Percentiles rank a stretch among this genome's conserved stretches.
Conservation (phyloP, 345 rosid genomes). For the Dovyalis caffra region DNA sequence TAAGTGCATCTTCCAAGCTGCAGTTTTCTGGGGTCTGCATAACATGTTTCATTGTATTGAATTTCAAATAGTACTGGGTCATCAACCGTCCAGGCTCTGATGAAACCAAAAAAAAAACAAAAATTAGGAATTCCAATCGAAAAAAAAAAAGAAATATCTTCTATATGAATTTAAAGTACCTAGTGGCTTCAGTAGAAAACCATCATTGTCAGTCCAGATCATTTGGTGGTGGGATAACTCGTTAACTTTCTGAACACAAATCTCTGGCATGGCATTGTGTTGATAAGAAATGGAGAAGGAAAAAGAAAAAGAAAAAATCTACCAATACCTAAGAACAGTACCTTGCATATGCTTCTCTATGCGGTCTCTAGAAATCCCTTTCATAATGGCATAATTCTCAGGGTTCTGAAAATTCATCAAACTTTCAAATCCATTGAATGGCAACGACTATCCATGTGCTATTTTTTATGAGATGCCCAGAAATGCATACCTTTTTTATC, state of each 20-base stretch:
- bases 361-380: slow-evolving; percentile 70
- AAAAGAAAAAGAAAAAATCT: slow-evolving; percentile 11
- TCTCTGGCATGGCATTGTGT: slow-evolving; percentile 44
- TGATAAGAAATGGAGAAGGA: slow-evolving; percentile 18
- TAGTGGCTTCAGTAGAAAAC: slow-evolving; percentile 82
- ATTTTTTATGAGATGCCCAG: slow-evolving; percentile 4
- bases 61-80: slow-evolving; percentile 94
- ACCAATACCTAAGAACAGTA: slow-evolving; percentile 21
- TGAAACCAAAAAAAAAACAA: slow-evolving; percentile 9
- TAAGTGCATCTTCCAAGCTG: slow-evolving; percentile 78
- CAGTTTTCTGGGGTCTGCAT: slow-evolving; percentile 63
- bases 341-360: slow-evolving; percentile 92
- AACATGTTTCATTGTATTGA: slow-evolving; percentile 86
- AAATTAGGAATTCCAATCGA: slow-evolving; percentile 10
- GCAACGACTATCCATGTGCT: slow-evolving; percentile 2
- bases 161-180: slow-evolving; percentile 44
- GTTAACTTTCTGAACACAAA: slow-evolving; percentile 71
- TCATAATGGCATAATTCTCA: slow-evolving; percentile 72
- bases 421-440: slow-evolving; percentile 11
- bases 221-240: slow-evolving; percentile 80
- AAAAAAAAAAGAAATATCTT: slow-evolving; percentile 10
- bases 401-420: slow-evolving; percentile 60
- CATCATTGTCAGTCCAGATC: slow-evolving; percentile 88
- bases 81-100: slow-evolving; percentile 93
- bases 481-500: slow-evolving; percentile 75